A percentile compares a stretch with the other conserved stretches of the same genome.
phyloP scores from a whole-genome alignment of 1,139 yeast genomes.

The Yamadazyma oceani region DNA sequence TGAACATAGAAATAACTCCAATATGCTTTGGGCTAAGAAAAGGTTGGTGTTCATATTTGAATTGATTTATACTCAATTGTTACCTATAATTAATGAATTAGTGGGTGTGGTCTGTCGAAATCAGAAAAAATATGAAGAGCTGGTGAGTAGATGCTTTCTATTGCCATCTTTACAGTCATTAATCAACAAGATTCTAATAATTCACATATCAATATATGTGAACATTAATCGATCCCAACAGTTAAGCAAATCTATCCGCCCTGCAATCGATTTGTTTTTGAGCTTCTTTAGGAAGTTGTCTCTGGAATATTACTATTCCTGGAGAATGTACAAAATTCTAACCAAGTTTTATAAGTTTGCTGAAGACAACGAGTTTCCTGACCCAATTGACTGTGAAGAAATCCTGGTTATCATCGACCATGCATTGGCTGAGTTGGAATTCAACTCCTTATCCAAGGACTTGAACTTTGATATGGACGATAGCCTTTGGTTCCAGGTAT shows the following conservation, averaged over 20 bases:
- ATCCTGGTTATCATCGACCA: no score
- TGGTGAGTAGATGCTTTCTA: background rate
- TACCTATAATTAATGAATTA: background rate
- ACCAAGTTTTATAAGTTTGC: no score
- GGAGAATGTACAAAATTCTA: no score
- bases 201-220: background rate
- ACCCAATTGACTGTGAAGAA: no score
- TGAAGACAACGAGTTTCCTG: no score
- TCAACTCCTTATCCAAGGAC: no score
- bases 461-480: no score
- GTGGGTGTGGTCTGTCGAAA: background rate
- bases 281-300: no score
- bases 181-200: background rate
- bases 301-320: no score
- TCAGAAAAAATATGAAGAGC: background rate
- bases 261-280: background rate
- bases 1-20: background rate
- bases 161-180: background rate
- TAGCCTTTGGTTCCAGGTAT: background rate
- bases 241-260: background rate
- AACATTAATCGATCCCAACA: background rate
- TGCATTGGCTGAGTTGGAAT: no score
- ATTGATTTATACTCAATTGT: background rate
- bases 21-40: no score
- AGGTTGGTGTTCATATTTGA: background rate